Evolutionary conservation across 805 yeast genomes (phyloP), one percentile per base, ranked within the genome.

Genomic region (Hanseniaspora lachancei): DNA sequence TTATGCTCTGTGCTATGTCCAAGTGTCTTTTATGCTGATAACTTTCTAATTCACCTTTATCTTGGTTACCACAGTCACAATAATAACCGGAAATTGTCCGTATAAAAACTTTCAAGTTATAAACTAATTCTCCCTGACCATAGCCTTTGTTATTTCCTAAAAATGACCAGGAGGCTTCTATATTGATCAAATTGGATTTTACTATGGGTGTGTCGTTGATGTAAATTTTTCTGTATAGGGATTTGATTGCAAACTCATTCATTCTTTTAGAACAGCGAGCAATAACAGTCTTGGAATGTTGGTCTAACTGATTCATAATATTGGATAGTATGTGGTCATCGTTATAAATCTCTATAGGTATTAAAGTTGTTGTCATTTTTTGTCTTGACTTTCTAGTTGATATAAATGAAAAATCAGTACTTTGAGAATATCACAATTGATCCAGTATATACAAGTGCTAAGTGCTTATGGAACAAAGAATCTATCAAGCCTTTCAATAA

Each of bases 141-240:
- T 42, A 53, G 5, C 56, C 56, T 21, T 46, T 44, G 20, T 53
- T 53, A 20, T 53, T 53, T 8, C 56, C 56, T 36, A 73, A 59
- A 43, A 68, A 61, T 5, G 74, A 62, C 76, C 76, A 73, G 29
- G 70, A 68, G 12, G 73, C 65, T 1, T 75, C 75, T 36, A 72
- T 57, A 44, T 60, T 59, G 60, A 68, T 66, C 9, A 63, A 63
- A 34, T 66, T 66, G 20, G 72, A 68, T 38, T 60, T 59, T 21
- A 72, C 74, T n/a, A 73, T 71, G 29, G 64, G 65, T 16, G 74
- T 69, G 57, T 73, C 75, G 56, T 73, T 73, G 21, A 73, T 61
- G 56, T 73, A 73, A 7, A 73, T 68, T 50, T 68, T 62, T 35
- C 70, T 63, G 58, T 73, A 73, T 9, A 73, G 53, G 13, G 68